Conservation (phyloP, 2,329 filamentous ascomycete species). For the Beauveria sp. region DNA sequence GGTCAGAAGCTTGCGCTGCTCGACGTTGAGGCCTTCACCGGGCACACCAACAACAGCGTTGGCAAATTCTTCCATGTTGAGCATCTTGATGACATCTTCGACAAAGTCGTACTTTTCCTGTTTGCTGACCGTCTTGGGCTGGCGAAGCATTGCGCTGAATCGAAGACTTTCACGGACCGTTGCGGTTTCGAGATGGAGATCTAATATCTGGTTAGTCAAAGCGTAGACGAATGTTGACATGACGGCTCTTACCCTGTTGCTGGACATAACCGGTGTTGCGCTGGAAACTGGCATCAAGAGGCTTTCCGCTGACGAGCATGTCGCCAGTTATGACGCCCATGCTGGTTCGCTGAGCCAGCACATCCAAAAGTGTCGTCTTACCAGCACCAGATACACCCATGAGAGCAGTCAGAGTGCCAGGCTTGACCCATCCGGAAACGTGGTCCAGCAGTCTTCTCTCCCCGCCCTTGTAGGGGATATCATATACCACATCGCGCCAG, state of each 20-base stretch:
- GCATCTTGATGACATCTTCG: slow-evolving; percentile 57
- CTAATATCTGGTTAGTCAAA: slow-evolving; percentile 18
- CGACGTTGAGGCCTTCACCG: slow-evolving; percentile 53
- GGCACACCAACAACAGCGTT: slow-evolving; percentile 58
- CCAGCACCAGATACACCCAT: slow-evolving; percentile 52
- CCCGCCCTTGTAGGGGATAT: slow-evolving; percentile 65
- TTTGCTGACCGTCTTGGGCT: slow-evolving; percentile 44
- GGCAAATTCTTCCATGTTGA: slow-evolving; percentile 60
- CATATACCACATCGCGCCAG: slow-evolving; percentile 69
- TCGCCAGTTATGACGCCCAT: slow-evolving; percentile 59
- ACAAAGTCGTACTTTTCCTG: slow-evolving; percentile 55
- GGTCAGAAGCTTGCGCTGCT: slow-evolving; percentile 54
- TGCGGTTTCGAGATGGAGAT: slow-evolving; percentile 48
- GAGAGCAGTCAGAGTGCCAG: slow-evolving; percentile 75
- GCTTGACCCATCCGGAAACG: slow-evolving; percentile 83
- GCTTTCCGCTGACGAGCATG: slow-evolving; percentile 56
- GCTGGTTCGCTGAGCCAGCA: slow-evolving; percentile 40
- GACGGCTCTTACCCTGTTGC: slow-evolving; percentile 42
- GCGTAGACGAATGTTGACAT: neutral
- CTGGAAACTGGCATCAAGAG: slow-evolving; percentile 50
- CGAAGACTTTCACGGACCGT: slow-evolving; percentile 47
- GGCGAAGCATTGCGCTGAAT: slow-evolving; percentile 51
- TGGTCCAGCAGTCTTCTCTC: slow-evolving; percentile 66
- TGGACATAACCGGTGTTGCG: slow-evolving; percentile 61
- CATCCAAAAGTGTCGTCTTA: slow-evolving; percentile 37